Evolutionary conservation across 139 green algal species (phyloP), one percentile per base, ranked within the genome.

Genomic region (Pleodorina starrii): DNA sequence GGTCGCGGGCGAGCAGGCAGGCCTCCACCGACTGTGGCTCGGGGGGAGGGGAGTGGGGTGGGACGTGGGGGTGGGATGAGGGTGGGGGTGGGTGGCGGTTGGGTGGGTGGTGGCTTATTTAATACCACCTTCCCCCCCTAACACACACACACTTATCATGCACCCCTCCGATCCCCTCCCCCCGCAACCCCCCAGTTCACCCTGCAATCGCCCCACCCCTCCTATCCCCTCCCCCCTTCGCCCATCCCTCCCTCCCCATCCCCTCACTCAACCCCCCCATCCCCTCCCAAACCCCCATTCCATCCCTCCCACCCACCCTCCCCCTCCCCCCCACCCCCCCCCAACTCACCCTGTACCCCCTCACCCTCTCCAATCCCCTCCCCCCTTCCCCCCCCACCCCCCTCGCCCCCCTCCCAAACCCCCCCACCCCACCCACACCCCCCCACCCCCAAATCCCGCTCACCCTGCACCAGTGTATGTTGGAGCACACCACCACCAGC

Each of bases 381-480:
- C 63, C 12, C 63, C 63, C 16, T 17, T 29, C n/a, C 9, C 63
- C 43, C 63, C 29, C 63, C 32, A n/a, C 32, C 43, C 29, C 63
- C 63, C 12, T 1, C 75, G n/a, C 75, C 11, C 57, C 57, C 57
- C 57, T 17, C 12, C 48, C 57, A 9, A 23, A 32, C 57, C 57
- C 19, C 57, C 57, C 57, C 50, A 3, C 63, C 16, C 71, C 38
- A 36, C 43, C 42, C 40, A 1, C 72, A 40, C 25, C 19, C 68
- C 68, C 1, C 68, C 19, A 17, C 35, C 12, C 36, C 10, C 35
- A 2, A 17, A 4, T 11, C 68, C 19, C 68, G 2, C 80, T 35
- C 80, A 91, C 95, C 73, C 77, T 40, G 87, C 91, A 94, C 95
- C 95, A 97, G 85, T 94, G 96, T 17, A 97, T 94, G 83, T 97